Evolutionary conservation across 2,329 filamentous ascomycete species (phyloP).

Genomic region (Aspergillus udagawae): DNA sequence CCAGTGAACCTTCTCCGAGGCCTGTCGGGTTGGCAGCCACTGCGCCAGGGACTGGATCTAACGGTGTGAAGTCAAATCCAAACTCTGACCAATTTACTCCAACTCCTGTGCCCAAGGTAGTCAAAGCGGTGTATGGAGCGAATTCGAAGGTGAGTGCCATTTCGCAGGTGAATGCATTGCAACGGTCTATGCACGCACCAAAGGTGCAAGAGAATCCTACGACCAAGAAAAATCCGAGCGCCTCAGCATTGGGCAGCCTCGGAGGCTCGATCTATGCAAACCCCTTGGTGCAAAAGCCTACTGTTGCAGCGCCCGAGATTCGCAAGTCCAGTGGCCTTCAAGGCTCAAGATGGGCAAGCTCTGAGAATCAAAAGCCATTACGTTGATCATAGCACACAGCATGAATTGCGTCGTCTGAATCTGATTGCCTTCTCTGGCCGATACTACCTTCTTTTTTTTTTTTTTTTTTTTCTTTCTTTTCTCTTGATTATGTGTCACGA

Average conservation of each 20-base stretch:
- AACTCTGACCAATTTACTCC: not conserved
- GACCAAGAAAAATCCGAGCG: not conserved
- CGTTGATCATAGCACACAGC: not conserved
- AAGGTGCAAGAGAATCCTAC: not conserved
- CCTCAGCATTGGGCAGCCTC: conserved; percentile 1
- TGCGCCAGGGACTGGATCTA: not conserved
- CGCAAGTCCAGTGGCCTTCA: conserved; percentile 1
- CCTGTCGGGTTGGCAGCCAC: not conserved
- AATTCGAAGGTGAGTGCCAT: not conserved
- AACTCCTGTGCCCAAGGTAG: not conserved
- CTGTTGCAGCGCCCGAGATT: not conserved
- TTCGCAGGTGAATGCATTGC: not conserved
- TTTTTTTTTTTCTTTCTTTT: not conserved
- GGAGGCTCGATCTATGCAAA: conserved; percentile 9
- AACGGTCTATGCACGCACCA: conserved; percentile 12
- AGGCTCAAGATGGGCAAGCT: conserved; percentile 8
- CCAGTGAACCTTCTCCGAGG: not conserved
- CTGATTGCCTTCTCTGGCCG: not conserved
- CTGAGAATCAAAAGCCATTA: not conserved
- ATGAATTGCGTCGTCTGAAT: not conserved
- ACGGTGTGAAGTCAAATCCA: not conserved
- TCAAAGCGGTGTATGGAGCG: not conserved
- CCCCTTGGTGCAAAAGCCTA: not conserved
- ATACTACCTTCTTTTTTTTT: not conserved
- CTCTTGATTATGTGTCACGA: not conserved